These are phyloP conservation scores for Boletus reticulatus DNA, from an alignment of 768 basidiomycete species.

Conservation along the genomic window DNA sequence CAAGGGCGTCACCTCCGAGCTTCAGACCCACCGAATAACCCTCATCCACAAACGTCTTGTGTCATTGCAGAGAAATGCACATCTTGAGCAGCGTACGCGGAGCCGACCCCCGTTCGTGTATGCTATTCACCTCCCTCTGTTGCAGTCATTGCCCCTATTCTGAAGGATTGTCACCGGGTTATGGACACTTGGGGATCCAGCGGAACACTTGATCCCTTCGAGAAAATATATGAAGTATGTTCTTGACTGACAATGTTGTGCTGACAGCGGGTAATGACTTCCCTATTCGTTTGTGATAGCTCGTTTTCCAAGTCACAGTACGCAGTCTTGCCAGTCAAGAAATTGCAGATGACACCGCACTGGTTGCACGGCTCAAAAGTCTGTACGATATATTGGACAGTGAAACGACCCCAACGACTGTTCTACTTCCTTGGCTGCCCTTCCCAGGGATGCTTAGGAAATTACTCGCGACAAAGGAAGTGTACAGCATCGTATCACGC, in stretches of 20 bases:
- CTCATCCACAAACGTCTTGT: slow-evolving; percentile 72
- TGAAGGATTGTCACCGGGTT: slow-evolving; percentile 59
- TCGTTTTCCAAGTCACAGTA: slow-evolving; percentile 72
- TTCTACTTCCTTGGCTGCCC: slow-evolving; percentile 77
- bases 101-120: background rate
- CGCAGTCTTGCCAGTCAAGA: slow-evolving; percentile 66
- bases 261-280: no score
- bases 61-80: slow-evolving; percentile 58
- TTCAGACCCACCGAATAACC: slow-evolving; percentile 58
- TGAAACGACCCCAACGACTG: slow-evolving; percentile 68
- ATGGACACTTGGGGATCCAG: slow-evolving; percentile 65
- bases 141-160: slow-evolving; percentile 61
- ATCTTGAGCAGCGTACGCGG: slow-evolving; percentile 56
- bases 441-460: slow-evolving; percentile 72
- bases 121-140: slow-evolving; percentile 11
- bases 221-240: slow-evolving; percentile 64
- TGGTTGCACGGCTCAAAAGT: slow-evolving; percentile 58
- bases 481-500: slow-evolving; percentile 64
- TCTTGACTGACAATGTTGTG: background rate
- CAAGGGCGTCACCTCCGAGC: slow-evolving; percentile 69
- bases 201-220: slow-evolving; percentile 73
- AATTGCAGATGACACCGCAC: slow-evolving; percentile 61
- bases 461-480: slow-evolving; percentile 68
- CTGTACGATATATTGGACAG: slow-evolving; percentile 69
- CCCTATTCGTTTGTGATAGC: slow-evolving; percentile 32